These are phyloP conservation scores for thale cress (Arabidopsis thaliana) DNA, from an alignment of 345 rosid species.

Conservation along the genomic window DNA sequence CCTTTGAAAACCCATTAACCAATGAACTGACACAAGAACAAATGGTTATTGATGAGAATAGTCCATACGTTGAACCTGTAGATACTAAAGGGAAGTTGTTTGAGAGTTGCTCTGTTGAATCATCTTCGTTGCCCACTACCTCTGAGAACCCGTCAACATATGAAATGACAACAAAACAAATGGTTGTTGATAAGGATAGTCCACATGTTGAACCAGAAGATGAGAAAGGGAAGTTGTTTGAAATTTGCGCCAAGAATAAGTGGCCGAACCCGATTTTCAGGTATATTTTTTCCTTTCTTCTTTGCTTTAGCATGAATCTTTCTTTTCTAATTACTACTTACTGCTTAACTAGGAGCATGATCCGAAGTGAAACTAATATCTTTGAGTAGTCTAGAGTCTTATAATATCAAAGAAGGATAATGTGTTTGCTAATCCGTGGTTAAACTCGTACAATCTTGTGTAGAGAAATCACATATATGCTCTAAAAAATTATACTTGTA, in stretches of 20 bases:
- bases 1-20: conserved; percentile 49
- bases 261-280: conserved; percentile 62
- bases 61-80: neutral
- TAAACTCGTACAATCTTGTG: neutral
- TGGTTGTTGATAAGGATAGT: neutral
- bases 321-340: neutral
- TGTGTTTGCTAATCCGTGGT: neutral
- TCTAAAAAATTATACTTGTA: neutral
- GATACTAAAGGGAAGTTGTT: neutral
- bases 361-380: neutral
- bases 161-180: neutral
- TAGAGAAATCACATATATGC: conserved; percentile 1
- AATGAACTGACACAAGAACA: conserved; percentile 6
- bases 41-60: conserved; percentile 1
- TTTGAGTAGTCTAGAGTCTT: conserved; percentile 6
- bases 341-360: neutral
- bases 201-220: neutral
- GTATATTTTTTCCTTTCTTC: conserved; percentile 37
- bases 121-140: conserved; percentile 51
- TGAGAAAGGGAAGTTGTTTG: neutral
- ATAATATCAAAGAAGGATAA: neutral
- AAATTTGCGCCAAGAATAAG: conserved; percentile 43
- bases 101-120: neutral
- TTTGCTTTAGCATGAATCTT: neutral
- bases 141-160: conserved; percentile 55